Base-by-base conservation (phyloP, 2,329 filamentous ascomycete genomes). In the Sporothrix sp. region DNA sequence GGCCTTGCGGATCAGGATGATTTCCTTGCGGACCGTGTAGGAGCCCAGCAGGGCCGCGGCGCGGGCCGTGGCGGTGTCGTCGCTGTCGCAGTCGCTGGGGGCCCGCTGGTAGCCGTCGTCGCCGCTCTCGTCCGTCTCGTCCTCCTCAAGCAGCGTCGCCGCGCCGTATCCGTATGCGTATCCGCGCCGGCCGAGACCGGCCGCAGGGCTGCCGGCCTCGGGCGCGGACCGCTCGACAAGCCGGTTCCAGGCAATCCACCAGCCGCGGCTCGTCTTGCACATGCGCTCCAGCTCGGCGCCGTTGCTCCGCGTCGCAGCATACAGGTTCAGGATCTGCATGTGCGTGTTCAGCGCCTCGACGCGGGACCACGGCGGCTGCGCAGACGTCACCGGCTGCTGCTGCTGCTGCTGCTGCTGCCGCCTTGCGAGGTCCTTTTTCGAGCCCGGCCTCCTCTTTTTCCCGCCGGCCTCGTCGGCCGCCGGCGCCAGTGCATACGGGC, bases 231-330 rank as follows among this genome's bases (percentile, higher is more conserved):
- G 35, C 30, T 72, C 71, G 6, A 74, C 59, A 20, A 82, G 66
- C 21, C 78, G 70, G 43, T 73, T 80, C 81, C 81, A 85, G 23
- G 84, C 79, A 27, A 85, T 71, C 81, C 82, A 85, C 79, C 81
- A 85, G 1, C 80, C 81, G 30, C 80, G 74, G 40, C 69, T 78
- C 4, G 81, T 84, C 68, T 84, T 83, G 58, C 75, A 78, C 2
- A 79, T 84, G 18, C 78, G 71, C 61, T 85, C 81, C 3, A 77
- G 61, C 53, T 78, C 75, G 4, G 65, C 63, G 14, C 58, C 56
- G 32, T 69, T 63, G 2, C 61, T 63, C 5, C 71, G 67, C 2
- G 75, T 76, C 8, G 69, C 62, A 16, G 67, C 65, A 57, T 78
- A 75, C 8, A 78, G 72, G 58, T 75, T 76, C 25, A 85, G 69